Percentiles rank a stretch among this genome's conserved stretches.
These are phyloP conservation scores for Russula dissimulans DNA, from an alignment of 768 basidiomycete species.

Conservation along the genomic window DNA sequence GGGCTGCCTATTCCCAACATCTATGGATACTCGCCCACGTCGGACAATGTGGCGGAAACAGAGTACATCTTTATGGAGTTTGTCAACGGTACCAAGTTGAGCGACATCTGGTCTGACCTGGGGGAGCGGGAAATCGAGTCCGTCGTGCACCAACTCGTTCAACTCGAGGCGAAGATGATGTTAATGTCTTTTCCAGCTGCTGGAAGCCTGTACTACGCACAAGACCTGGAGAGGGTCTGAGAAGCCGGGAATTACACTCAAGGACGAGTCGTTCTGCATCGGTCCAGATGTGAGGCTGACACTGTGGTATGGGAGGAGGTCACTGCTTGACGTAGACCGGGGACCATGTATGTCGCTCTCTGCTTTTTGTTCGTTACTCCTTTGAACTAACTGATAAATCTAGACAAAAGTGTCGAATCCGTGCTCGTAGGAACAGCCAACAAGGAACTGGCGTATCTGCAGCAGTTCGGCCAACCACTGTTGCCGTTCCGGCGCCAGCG, in stretches of 20 bases:
- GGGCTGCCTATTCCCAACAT: constrained; percentile 27
- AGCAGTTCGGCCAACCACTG: constrained; percentile 39
- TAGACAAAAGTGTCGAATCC: constrained; percentile 38
- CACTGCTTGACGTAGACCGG: constrained; percentile 39
- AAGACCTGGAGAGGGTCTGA: constrained; percentile 38
- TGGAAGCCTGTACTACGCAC: constrained; percentile 40
- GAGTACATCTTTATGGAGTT: not conserved
- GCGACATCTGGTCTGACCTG: not conserved
- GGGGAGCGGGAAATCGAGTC: not conserved
- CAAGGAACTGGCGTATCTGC: constrained; percentile 42
- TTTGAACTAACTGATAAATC: constrained; percentile 27
- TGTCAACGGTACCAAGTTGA: not conserved
- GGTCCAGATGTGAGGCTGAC: constrained; percentile 33
- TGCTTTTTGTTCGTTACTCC: constrained; percentile 23
- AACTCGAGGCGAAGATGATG: constrained; percentile 40
- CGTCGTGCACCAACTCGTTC: constrained; percentile 23
- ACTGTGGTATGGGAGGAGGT: constrained; percentile 43
- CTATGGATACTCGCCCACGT: not conserved
- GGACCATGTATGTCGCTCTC: constrained; percentile 42
- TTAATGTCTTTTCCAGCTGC: constrained; percentile 39
- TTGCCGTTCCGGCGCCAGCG: constrained; percentile 34
- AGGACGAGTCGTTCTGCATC: constrained; percentile 22
- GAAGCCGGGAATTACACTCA: constrained; percentile 27
- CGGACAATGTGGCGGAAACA: not conserved
- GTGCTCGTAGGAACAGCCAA: constrained; percentile 33